Evolutionary conservation across 106 monocot genomes (phyloP).

Genomic region (Triglochin maritima): DNA sequence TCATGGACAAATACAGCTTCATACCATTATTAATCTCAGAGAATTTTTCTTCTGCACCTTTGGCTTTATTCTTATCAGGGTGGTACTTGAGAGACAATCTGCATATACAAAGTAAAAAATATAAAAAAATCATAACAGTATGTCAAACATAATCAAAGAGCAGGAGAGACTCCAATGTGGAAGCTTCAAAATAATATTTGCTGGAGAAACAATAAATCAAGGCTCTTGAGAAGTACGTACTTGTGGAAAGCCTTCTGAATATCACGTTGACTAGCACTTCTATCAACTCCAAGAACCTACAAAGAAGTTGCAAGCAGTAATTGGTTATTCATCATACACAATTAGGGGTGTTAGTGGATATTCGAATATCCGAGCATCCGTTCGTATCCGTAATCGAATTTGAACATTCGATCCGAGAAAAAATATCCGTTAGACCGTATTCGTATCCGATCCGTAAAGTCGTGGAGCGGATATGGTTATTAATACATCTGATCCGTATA

Average conservation of each 20-base stretch:
- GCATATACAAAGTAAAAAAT: slow-evolving; percentile 13
- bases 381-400: no score
- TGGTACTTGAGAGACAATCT: slow-evolving; percentile 95
- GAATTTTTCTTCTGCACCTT: slow-evolving; percentile 90
- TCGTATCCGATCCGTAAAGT: no score
- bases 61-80: slow-evolving; percentile 94
- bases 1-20: not conserved
- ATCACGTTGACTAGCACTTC: slow-evolving; percentile 73
- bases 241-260: slow-evolving; percentile 97
- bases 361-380: no score
- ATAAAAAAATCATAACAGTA: not conserved
- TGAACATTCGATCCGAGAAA: no score
- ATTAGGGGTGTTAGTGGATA: no score
- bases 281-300: slow-evolving; percentile 93
- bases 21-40: slow-evolving; percentile 96
- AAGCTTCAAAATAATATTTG: not conserved
- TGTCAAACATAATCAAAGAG: not conserved
- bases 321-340: no score
- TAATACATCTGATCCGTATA: no score
- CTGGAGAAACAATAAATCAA: not conserved
- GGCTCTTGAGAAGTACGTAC: slow-evolving; percentile 19
- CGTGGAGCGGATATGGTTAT: no score
- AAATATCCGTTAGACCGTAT: no score
- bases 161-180: not conserved
- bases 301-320: slow-evolving; percentile 2